These are phyloP conservation scores for Tricholomella constricta DNA, from an alignment of 768 basidiomycete genomes.

Conservation along the genomic window DNA sequence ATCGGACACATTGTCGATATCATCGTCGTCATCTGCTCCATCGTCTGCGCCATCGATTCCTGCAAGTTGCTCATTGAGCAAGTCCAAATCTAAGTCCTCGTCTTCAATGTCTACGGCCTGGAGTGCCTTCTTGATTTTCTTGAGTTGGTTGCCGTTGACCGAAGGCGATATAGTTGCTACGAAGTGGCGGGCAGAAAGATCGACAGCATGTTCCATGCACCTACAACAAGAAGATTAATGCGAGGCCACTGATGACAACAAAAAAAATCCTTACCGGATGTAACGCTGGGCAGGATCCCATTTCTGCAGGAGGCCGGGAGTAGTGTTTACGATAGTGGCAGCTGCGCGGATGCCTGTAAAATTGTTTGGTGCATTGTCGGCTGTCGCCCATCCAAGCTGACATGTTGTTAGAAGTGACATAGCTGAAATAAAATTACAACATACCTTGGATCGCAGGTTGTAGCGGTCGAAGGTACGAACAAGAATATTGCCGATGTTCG, in stretches of 20 bases:
- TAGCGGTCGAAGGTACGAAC: neutral
- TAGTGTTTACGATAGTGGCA: neutral
- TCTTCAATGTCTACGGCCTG: neutral
- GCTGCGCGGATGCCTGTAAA: conserved; percentile 5
- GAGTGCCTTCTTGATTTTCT: conserved; percentile 19
- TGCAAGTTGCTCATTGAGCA: neutral
- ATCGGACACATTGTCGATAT: neutral
- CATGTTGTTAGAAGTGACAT: neutral
- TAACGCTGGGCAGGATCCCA: neutral
- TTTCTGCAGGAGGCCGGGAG: neutral
- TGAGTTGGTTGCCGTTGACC: conserved; percentile 34
- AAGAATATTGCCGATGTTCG: neutral
- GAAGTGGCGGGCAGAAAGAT: conserved; percentile 16
- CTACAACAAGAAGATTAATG: conserved; percentile 1
- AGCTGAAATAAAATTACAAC: neutral
- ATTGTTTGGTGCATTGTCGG: conserved; percentile 18
- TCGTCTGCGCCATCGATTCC: neutral
- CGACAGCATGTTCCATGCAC: conserved; percentile 23
- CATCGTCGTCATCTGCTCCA: neutral
- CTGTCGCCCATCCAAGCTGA: conserved; percentile 16
- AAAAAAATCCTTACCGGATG: neutral
- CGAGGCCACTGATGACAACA: neutral
- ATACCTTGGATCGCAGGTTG: neutral
- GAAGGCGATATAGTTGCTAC: conserved; percentile 3
- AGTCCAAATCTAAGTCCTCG: conserved; percentile 1